phyloP scores from a whole-genome alignment of 371 early-diverging fungal genomes.

The Parasitella parasitica region DNA sequence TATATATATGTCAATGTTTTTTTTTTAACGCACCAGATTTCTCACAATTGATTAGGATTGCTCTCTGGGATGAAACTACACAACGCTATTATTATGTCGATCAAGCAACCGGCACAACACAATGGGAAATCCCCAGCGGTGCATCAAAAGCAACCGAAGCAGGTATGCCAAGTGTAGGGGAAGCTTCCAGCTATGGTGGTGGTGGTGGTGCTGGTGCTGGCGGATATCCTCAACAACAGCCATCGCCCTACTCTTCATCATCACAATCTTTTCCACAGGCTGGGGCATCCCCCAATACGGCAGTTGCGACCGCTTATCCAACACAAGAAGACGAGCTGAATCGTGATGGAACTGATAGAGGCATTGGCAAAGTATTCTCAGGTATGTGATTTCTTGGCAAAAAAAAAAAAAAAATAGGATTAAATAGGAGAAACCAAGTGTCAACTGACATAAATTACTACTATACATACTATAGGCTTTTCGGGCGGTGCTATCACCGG shows the following conservation, averaged over 20 bases:
- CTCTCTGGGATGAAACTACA: constrained; percentile 38
- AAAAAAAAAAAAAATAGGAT: not conserved
- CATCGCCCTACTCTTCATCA: constrained; percentile 1
- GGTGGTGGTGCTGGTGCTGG: no score
- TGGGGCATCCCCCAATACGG: not conserved
- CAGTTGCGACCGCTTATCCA: not conserved
- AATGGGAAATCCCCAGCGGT: constrained; percentile 40
- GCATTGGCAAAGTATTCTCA: constrained; percentile 13
- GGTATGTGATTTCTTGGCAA: not conserved
- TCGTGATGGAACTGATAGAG: constrained; percentile 6
- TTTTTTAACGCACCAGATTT: not conserved
- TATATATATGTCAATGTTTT: not conserved
- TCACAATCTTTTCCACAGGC: constrained; percentile 6
- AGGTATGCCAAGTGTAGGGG: constrained; percentile 7
- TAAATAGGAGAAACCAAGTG: not conserved
- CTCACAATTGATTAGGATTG: constrained; percentile 22
- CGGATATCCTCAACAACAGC: not conserved
- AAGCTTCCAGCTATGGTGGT: constrained; percentile 25
- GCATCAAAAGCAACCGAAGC: constrained; percentile 1
- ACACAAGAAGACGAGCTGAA: not conserved
- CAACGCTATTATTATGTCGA: constrained; percentile 42
- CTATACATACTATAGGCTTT: constrained; percentile 16
- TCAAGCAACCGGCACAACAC: constrained; percentile 35
- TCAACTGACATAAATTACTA: not conserved
- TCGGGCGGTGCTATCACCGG: constrained; percentile 22